Base-by-base conservation (phyloP, 768 basidiomycete species). In the Postia placenta region DNA sequence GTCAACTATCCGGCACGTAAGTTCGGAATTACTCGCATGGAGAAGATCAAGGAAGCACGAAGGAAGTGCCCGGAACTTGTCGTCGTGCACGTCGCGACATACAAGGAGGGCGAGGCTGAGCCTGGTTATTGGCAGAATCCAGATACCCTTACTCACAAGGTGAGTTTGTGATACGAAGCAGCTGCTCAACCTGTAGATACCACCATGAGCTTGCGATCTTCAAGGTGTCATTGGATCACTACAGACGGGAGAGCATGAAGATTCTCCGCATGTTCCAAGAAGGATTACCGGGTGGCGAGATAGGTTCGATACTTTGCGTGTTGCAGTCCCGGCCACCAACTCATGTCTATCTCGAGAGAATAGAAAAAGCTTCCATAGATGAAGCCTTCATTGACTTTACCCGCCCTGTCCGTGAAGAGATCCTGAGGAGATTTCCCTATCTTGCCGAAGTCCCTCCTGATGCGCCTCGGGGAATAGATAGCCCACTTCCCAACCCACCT, bases 301-400 rank as follows among this genome's bases (percentile, higher is more conserved):
- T 95, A 47, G 92, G 92, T 92, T 54, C 58, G 73, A 19, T 5
- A 14, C 40, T 19, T 41, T 20, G 30, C 47, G 24, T 44, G 5
- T 20, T 20, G 3, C 23, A 22, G 22, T 6, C 2, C 15, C 42
- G n/a, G 5, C 14, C 19, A 35, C 38, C 6, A 17, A 38, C 48
- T 28, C 15, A 11, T 15, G 12, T 27, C 42, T 20, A 22, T 25
- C 11, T 28, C 15, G n/a, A 9, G 27, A 14, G 11, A 42, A 11
- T 63, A 93, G 95, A 99, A 68, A 96, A 94, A 64, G 96, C 96
- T 20, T 95, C 92, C 0, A 96, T 98, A 28, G 96, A 98, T 60
- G 96, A 99, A 61, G 92, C 91, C 0, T 99, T 94, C 65, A 81
- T 98, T 49, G 95, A 98, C 64, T 78, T 98, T 48, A 89, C 92